Evolutionary conservation across 495 filamentous ascomycete species (phyloP).

Genomic region (Bombardia bombarda): DNA sequence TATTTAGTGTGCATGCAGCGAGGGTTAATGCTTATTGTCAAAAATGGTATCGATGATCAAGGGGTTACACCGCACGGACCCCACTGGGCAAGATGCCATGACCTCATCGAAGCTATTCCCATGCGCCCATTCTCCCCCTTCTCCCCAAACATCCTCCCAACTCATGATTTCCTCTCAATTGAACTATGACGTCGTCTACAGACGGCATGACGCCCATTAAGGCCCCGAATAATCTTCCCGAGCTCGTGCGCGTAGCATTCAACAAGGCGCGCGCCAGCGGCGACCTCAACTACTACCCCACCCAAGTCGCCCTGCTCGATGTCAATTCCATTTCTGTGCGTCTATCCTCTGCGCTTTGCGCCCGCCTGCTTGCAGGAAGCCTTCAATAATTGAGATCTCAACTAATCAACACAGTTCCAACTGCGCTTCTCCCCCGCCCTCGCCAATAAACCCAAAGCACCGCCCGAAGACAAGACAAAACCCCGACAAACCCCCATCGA

Average conservation of each 20-base stretch:
- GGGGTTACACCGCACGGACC: constrained; percentile 15
- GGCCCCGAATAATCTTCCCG: constrained; percentile 32
- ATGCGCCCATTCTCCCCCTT: neutral
- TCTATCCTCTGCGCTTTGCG: neutral
- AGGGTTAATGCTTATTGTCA: neutral
- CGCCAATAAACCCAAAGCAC: constrained; percentile 55
- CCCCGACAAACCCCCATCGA: constrained; percentile 44
- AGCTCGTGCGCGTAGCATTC: constrained; percentile 49
- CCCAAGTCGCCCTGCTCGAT: constrained; percentile 47
- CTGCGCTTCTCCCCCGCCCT: constrained; percentile 72
- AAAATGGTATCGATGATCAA: neutral
- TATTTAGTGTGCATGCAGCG: neutral
- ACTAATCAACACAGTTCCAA: constrained; percentile 46
- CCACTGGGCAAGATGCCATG: too few relatives aligned
- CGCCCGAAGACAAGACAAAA: neutral
- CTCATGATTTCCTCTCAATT: neutral
- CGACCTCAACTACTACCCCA: constrained; percentile 52
- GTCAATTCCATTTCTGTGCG: constrained; percentile 46
- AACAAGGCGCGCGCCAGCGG: constrained; percentile 42
- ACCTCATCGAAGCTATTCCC: constrained; percentile 29
- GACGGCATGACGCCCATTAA: constrained; percentile 17
- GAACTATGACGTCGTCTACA: constrained; percentile 5
- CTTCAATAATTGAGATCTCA: neutral
- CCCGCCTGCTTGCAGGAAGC: neutral
- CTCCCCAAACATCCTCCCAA: neutral